Conservation (phyloP, 176 grass and related monocot genomes). For the Cymbopogon citratus region DNA sequence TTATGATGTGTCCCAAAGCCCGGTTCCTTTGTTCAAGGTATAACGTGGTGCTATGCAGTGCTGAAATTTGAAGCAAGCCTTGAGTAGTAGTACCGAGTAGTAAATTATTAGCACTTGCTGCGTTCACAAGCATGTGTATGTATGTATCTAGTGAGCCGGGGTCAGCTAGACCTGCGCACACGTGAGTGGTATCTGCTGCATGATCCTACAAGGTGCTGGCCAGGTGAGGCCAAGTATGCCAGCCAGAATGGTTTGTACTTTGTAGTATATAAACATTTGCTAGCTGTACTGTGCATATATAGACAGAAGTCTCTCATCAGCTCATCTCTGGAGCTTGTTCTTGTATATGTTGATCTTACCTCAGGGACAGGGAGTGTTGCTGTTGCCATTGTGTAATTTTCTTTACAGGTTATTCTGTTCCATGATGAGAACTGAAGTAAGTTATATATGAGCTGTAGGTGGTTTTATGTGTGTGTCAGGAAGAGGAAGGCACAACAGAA, state of each 20-base stretch:
- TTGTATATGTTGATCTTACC: background rate
- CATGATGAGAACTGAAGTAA: background rate
- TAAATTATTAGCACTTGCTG: constrained; percentile 17
- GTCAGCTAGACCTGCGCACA: background rate
- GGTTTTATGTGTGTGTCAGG: background rate
- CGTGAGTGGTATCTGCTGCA: background rate
- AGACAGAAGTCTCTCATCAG: background rate
- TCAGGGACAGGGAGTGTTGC: background rate
- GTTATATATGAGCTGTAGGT: background rate
- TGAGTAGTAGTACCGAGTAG: background rate
- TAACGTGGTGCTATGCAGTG: background rate
- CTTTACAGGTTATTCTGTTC: background rate
- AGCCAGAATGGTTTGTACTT: background rate
- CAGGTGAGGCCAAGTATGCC: background rate
- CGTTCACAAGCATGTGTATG: constrained; percentile 14
- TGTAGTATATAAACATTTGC: background rate
- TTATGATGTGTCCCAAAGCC: background rate
- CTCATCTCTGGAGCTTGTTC: background rate
- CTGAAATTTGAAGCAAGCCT: background rate
- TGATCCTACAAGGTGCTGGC: background rate
- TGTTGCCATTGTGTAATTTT: background rate
- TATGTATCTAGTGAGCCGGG: background rate
- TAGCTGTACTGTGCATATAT: background rate
- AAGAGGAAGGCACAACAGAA: background rate
- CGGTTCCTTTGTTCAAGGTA: background rate